These are phyloP conservation scores for Pelargonium citronellum DNA, from an alignment of 441 rosid species.

Conservation along the genomic window DNA sequence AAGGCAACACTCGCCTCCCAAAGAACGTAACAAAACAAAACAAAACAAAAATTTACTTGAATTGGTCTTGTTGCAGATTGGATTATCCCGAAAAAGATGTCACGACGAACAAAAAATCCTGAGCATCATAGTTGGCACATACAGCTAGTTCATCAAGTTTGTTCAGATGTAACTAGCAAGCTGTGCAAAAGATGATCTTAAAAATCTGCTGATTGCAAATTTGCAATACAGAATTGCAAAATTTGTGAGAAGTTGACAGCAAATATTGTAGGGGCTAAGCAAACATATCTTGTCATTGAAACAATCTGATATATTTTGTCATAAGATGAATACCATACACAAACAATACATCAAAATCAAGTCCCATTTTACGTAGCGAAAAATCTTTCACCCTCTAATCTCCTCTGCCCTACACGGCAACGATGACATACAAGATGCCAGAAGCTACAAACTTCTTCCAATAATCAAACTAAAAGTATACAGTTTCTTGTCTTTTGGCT, in stretches of 20 bases:
- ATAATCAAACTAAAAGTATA: conserved; percentile 3
- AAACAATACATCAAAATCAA: neutral
- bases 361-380: neutral
- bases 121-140: neutral
- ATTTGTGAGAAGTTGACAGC: no score
- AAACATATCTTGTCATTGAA: neutral
- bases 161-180: neutral
- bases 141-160: neutral
- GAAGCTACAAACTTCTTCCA: neutral
- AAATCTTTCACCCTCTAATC: neutral
- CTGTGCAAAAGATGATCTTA: neutral
- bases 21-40: no score
- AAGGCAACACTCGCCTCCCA: no score
- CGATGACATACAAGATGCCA: neutral
- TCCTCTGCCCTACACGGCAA: no score
- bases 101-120: neutral
- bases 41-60: neutral
- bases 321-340: neutral
- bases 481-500: neutral
- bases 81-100: neutral
- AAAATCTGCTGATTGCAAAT: neutral
- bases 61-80: neutral
- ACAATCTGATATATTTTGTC: neutral
- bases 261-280: no score
- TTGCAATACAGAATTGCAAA: neutral